Percentiles rank a stretch among this genome's conserved stretches.
Evolutionary conservation across 371 early-diverging fungal species (phyloP).

Genomic region (Mucor irregularis): DNA sequence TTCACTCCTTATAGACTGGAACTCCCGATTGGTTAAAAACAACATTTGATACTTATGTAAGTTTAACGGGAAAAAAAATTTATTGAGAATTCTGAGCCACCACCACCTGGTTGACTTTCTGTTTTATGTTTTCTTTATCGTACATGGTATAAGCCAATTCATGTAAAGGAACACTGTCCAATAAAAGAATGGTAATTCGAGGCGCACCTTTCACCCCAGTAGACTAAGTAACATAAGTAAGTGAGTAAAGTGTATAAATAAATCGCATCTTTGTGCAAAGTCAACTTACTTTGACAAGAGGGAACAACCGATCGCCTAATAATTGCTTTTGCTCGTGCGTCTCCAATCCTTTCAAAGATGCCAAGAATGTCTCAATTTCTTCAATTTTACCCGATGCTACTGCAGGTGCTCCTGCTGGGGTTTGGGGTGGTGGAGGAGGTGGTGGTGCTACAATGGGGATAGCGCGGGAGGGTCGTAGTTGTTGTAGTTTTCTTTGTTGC

Average conservation of each 20-base stretch:
- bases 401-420: background rate
- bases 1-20: too few relatives aligned
- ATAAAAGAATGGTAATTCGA: constrained; percentile 45
- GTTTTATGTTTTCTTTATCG: constrained; percentile 28
- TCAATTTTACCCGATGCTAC: background rate
- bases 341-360: constrained; percentile 24
- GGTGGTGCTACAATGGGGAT: constrained; percentile 24
- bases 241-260: background rate
- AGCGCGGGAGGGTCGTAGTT: constrained; percentile 8
- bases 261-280: background rate
- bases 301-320: constrained; percentile 43
- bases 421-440: background rate
- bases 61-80: too few relatives aligned
- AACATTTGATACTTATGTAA: too few relatives aligned
- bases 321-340: constrained; percentile 39
- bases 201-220: constrained; percentile 42
- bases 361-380: constrained; percentile 32
- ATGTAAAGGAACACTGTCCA: constrained; percentile 47
- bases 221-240: constrained; percentile 22
- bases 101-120: too few relatives aligned
- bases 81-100: too few relatives aligned
- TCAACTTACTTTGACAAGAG: constrained; percentile 37
- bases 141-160: constrained; percentile 53
- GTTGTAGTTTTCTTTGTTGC: background rate
- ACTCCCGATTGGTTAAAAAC: too few relatives aligned